phyloP scores from a whole-genome alignment of 306 rosid genomes.

The Quercus ilex region DNA sequence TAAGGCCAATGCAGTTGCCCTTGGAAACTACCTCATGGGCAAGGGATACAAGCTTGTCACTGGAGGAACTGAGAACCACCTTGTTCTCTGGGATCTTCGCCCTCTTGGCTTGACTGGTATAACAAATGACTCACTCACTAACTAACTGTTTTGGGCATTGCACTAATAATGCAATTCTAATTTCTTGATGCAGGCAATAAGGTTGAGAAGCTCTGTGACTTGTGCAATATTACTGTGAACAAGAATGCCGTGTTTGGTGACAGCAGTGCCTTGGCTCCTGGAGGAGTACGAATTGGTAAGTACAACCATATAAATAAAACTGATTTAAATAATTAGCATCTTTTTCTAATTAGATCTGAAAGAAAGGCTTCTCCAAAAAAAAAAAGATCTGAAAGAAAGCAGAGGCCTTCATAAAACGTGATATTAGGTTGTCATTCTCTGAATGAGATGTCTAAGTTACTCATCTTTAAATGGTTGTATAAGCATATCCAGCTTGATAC shows the following conservation, averaged over 20 bases:
- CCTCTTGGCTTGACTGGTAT: conserved; percentile 96
- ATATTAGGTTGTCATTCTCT: background rate
- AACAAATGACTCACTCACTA: background rate
- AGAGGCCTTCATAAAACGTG: background rate
- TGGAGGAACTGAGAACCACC: conserved; percentile 95
- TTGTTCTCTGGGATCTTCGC: conserved; percentile 97
- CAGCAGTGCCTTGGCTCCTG: conserved; percentile 98
- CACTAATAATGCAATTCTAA: background rate
- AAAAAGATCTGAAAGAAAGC: background rate
- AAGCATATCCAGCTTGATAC: background rate
- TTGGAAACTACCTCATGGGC: conserved; percentile 71
- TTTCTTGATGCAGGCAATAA: conserved; percentile 62
- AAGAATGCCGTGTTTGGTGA: conserved; percentile 96
- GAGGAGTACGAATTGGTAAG: conserved; percentile 91
- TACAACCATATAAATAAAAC: background rate
- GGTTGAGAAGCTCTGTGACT: conserved; percentile 97
- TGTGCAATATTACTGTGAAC: conserved; percentile 88
- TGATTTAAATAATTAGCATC: background rate
- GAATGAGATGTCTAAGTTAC: no score
- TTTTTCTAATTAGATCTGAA: background rate
- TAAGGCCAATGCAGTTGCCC: conserved; percentile 90
- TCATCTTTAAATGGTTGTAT: background rate
- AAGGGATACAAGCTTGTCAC: conserved; percentile 94
- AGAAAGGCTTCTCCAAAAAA: no score
- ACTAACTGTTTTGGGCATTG: background rate